phyloP scores from a whole-genome alignment of 768 basidiomycete genomes.

The Tulasnella sp. region DNA sequence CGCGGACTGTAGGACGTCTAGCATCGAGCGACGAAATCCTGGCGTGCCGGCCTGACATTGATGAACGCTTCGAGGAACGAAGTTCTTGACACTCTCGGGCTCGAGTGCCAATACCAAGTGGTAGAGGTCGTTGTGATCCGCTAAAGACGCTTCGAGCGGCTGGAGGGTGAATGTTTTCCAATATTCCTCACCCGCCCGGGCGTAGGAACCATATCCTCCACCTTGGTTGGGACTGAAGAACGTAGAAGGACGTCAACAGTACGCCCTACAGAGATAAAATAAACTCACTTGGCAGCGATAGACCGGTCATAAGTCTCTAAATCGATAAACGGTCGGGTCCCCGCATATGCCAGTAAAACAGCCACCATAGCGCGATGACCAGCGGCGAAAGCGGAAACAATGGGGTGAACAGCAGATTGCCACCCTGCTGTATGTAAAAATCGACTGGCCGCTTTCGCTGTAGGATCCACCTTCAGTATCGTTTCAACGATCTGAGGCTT shows the following conservation, averaged over 20 bases:
- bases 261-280: not conserved
- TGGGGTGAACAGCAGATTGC: constrained; percentile 33
- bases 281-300: constrained; percentile 32
- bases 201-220: constrained; percentile 39
- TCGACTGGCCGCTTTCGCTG: constrained; percentile 38
- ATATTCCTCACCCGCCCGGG: not conserved
- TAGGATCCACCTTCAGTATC: constrained; percentile 38
- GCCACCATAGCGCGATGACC: constrained; percentile 37
- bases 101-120: constrained; percentile 37
- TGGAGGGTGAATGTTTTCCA: not conserved
- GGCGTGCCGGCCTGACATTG: not conserved
- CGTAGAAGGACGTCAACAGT: not conserved
- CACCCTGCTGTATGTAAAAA: constrained; percentile 32
- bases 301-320: constrained; percentile 36
- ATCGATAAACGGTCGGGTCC: constrained; percentile 33
- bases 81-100: constrained; percentile 30
- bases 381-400: constrained; percentile 35
- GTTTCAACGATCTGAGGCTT: constrained; percentile 36
- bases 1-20: constrained; percentile 33
- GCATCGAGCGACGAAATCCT: constrained; percentile 23
- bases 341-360: constrained; percentile 38
- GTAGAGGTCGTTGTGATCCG: constrained; percentile 34
- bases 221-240: not conserved
- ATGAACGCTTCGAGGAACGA: not conserved
- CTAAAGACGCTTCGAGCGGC: constrained; percentile 37